A percentile compares a stretch with the other conserved stretches of the same genome.
phyloP scores from a whole-genome alignment of 129 eudicot genomes.

The Saussurea involucrata region DNA sequence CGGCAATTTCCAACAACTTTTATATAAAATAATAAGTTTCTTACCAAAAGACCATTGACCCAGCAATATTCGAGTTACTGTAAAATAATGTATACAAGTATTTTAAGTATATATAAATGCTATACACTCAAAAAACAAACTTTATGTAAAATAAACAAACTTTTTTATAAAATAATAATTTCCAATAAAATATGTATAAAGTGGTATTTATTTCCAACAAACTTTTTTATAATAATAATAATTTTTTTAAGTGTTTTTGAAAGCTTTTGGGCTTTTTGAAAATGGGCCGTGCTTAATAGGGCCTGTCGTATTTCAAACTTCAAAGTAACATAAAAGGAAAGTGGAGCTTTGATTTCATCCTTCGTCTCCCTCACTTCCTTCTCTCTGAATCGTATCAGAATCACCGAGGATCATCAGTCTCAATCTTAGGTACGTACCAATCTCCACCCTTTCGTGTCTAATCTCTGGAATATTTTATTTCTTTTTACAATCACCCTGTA shows the following conservation, averaged over 20 bases:
- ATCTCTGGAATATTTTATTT: neutral
- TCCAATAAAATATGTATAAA: no score
- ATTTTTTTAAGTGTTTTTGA: no score
- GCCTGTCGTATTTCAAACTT: neutral
- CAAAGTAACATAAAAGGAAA: neutral
- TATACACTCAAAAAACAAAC: no score
- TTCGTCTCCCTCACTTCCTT: slow-evolving; percentile 20
- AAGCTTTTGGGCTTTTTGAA: neutral
- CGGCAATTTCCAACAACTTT: no score
- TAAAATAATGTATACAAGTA: no score
- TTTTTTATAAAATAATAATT: no score
- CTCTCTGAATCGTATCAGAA: slow-evolving; percentile 4
- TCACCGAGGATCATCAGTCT: slow-evolving; percentile 20
- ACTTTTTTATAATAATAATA: neutral
- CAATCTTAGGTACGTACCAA: slow-evolving; percentile 24
- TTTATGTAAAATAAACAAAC: neutral
- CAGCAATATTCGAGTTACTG: no score
- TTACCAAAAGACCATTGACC: no score
- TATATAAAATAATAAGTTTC: no score
- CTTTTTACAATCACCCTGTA: neutral
- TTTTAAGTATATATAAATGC: no score
- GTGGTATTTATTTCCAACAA: neutral
- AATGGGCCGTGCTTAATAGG: neutral
- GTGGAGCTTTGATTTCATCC: neutral
- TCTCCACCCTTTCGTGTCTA: neutral